Percentiles rank a stretch among this genome's conserved stretches.
phyloP scores from a whole-genome alignment of 495 filamentous ascomycete genomes.

The Endocarpon pusillum region DNA sequence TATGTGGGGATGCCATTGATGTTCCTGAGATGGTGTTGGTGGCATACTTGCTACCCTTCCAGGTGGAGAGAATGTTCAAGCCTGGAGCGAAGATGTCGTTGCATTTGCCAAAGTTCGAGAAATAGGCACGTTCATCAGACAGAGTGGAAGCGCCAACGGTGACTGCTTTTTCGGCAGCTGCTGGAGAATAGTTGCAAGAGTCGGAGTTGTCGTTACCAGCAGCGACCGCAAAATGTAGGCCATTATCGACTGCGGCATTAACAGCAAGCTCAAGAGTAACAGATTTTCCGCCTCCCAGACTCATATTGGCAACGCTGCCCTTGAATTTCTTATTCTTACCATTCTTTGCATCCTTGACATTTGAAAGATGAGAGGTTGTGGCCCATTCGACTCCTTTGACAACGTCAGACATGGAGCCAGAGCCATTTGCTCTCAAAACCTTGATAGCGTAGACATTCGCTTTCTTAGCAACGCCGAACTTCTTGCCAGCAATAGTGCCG shows the following conservation, averaged over 20 bases:
- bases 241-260: constrained; percentile 77
- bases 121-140: constrained; percentile 92
- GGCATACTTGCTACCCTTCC: constrained; percentile 88
- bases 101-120: constrained; percentile 99
- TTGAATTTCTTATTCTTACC: constrained; percentile 87
- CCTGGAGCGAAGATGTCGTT: constrained; percentile 98
- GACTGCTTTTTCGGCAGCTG: constrained; percentile 78
- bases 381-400: constrained; percentile 97
- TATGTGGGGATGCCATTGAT: constrained; percentile 97
- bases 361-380: constrained; percentile 56
- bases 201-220: constrained; percentile 97
- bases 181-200: constrained; percentile 99
- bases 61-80: constrained; percentile 91
- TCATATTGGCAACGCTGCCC: constrained; percentile 98
- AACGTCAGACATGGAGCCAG: constrained; percentile 96
- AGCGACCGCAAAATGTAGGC: constrained; percentile 93
- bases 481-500: constrained; percentile 91
- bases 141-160: constrained; percentile 94
- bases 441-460: constrained; percentile 93
- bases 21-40: constrained; percentile 98
- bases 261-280: constrained; percentile 76
- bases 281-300: constrained; percentile 91
- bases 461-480: constrained; percentile 99
- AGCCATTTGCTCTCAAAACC: constrained; percentile 92
- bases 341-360: constrained; percentile 55